Evolutionary conservation across 1,284 basidiomycete genomes (phyloP).

Genomic region (Cystobasidium slooffiae): DNA sequence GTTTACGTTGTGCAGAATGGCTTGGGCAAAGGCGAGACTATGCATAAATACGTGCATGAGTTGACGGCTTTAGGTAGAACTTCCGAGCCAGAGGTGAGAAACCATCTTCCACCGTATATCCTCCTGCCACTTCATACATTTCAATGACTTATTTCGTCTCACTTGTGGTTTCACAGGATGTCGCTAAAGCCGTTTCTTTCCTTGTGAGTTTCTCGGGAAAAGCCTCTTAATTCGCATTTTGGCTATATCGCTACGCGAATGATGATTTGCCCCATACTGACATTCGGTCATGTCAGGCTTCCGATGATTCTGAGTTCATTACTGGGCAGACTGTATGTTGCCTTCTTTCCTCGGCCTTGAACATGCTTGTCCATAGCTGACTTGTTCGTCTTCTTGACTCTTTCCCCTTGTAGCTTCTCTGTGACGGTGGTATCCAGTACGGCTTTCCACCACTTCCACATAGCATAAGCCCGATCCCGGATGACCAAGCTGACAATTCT

Average conservation of each 20-base stretch:
- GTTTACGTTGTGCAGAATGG: slow-evolving; percentile 19
- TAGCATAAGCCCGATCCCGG: not conserved
- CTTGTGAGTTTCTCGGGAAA: not conserved
- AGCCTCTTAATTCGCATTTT: not conserved
- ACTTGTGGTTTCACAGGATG: slow-evolving; percentile 14
- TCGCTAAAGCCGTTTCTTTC: slow-evolving; percentile 41
- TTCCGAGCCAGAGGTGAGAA: slow-evolving; percentile 33
- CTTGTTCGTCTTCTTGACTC: not conserved
- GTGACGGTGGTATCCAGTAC: slow-evolving; percentile 41
- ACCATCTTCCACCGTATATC: not conserved
- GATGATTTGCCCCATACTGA: not conserved
- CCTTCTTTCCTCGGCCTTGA: not conserved
- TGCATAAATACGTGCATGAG: slow-evolving; percentile 40
- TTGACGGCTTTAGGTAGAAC: slow-evolving; percentile 33
- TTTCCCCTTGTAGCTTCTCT: slow-evolving; percentile 13
- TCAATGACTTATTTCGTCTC: not conserved
- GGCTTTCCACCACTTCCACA: not conserved
- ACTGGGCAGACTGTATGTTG: slow-evolving; percentile 38
- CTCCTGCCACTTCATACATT: not conserved
- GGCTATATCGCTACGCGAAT: not conserved
- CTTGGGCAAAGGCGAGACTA: slow-evolving; percentile 29
- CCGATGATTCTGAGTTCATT: slow-evolving; percentile 43
- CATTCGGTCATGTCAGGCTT: slow-evolving; percentile 7
- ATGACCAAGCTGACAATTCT: not conserved
- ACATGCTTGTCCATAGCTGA: not conserved